phyloP scores from a whole-genome alignment of 2,329 filamentous ascomycete genomes.

The Parastagonospora nodorum region DNA sequence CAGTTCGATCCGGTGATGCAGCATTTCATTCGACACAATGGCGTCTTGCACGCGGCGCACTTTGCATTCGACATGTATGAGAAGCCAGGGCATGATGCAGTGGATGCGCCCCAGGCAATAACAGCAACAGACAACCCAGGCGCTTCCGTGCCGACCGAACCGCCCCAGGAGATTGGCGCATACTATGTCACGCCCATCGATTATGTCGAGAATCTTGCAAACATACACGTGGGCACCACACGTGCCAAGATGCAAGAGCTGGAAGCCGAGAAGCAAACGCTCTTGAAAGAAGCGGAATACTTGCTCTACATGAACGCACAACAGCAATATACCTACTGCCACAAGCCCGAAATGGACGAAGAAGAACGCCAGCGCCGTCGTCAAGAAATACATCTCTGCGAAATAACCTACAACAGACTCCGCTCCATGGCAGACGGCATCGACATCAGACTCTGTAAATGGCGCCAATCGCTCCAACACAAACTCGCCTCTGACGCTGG shows the following conservation, averaged over 20 bases:
- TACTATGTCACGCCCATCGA: slow-evolving; percentile 28
- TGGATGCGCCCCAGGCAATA: too few species aligned
- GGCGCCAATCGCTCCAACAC: slow-evolving; percentile 24
- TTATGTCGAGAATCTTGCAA: slow-evolving; percentile 23
- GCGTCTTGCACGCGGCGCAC: slow-evolving; percentile 28
- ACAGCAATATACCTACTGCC: slow-evolving; percentile 30
- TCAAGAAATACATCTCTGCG: slow-evolving; percentile 26
- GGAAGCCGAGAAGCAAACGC: slow-evolving; percentile 13
- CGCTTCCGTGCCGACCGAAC: neutral
- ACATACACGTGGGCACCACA: slow-evolving; percentile 17
- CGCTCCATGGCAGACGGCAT: slow-evolving; percentile 20
- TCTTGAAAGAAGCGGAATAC: slow-evolving; percentile 29
- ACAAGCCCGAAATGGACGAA: slow-evolving; percentile 8
- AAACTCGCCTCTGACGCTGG: slow-evolving; percentile 17
- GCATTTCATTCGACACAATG: slow-evolving; percentile 33
- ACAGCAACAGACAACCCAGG: neutral
- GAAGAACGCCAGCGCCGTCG: slow-evolving; percentile 22
- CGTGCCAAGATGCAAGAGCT: slow-evolving; percentile 13
- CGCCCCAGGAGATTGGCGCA: slow-evolving; percentile 8
- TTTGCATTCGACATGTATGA: slow-evolving; percentile 22
- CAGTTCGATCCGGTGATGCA: slow-evolving; percentile 28
- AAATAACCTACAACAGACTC: slow-evolving; percentile 21
- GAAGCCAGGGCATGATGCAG: slow-evolving; percentile 5
- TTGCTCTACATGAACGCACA: slow-evolving; percentile 20
- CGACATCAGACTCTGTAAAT: slow-evolving; percentile 19